Conservation (phyloP, 805 yeast species). For the Myxozyma sirexii region DNA sequence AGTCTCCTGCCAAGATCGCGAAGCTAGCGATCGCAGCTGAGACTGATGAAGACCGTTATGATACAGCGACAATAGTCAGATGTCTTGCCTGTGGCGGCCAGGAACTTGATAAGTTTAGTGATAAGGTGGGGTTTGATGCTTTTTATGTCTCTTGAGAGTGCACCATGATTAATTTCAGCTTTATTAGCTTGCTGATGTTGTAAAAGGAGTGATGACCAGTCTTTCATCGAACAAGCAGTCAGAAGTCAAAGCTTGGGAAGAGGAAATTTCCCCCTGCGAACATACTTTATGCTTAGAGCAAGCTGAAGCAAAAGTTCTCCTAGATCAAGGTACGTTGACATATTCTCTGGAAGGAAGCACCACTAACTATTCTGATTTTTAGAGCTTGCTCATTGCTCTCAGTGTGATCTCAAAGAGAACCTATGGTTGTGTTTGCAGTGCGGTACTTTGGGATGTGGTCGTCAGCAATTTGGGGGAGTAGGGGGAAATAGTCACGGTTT, state of each 20-base stretch:
- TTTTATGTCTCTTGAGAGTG: no score
- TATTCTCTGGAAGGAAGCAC: background rate
- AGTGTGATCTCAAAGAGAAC: slow-evolving; percentile 62
- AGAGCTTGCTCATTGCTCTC: slow-evolving; percentile 41
- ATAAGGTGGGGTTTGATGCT: slow-evolving; percentile 9
- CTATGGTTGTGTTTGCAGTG: slow-evolving; percentile 92
- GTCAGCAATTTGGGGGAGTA: slow-evolving; percentile 90
- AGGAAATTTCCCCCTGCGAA: slow-evolving; percentile 76
- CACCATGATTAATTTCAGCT: no score
- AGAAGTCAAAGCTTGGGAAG: slow-evolving; percentile 90
- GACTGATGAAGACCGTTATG: slow-evolving; percentile 64
- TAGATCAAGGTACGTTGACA: slow-evolving; percentile 17
- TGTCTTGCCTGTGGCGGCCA: slow-evolving; percentile 42
- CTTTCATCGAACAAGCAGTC: slow-evolving; percentile 62
- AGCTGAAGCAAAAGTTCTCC: slow-evolving; percentile 24
- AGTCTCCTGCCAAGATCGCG: slow-evolving; percentile 52
- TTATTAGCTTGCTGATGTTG: slow-evolving; percentile 41
- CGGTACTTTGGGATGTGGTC: slow-evolving; percentile 92
- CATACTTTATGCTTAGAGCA: slow-evolving; percentile 68
- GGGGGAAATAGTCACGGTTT: slow-evolving; percentile 95
- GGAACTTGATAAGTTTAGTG: slow-evolving; percentile 14
- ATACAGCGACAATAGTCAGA: slow-evolving; percentile 50
- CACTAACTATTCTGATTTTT: background rate
- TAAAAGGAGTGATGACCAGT: slow-evolving; percentile 54
- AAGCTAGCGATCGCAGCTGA: slow-evolving; percentile 70